Base-by-base conservation (phyloP, 192 early-diverging fungal species). In the Mortierella alpina region DNA sequence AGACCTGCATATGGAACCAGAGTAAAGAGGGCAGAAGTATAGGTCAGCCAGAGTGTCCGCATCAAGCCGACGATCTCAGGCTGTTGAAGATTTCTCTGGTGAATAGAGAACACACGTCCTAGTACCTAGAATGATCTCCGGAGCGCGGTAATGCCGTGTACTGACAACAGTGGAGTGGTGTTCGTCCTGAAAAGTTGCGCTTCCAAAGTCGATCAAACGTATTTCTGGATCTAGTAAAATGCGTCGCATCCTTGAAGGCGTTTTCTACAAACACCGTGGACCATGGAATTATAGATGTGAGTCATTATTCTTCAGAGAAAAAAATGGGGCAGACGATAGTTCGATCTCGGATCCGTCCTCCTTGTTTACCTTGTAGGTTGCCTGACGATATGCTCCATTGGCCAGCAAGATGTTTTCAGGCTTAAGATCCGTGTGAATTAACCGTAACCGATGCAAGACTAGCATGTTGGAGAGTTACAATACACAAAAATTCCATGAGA, bases 361-460 rank as follows among this genome's bases (percentile, higher is more conserved):
- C 14, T 42, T 31, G 23, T 49, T 45, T 68, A 79, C 84, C 60
- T 72, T 85, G n/a, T 63, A 91, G 45, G 89, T 85, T 47, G 90
- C 83, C 20, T 84, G 72, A 53, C 83, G 84, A 70, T 83, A 92
- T 12, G 84, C 84, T 63, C 86, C 88, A 70, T 86, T 90, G 20
- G 88, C 88, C 15, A 95, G 84, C 66, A 97, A 66, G 73, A 97
- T 95, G 83, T 97, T 97, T 69, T 97, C 96, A 8, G 98, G 98
- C 79, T 99, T 99, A 53, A 99, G 82, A 80, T 99, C 98, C 1
- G 98, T 99, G 85, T 99, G 98, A 55, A 98, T 91, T 14, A 99
- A 82, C 20, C 90, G 86, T 31, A 96, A 75, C 6, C 89, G 88
- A 76, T 99, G 98, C 67, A 99, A 67, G 75, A 97, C 89, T 90